Base-by-base conservation (phyloP, 2,329 filamentous ascomycete species). In the Tricladium varicosporioides region DNA sequence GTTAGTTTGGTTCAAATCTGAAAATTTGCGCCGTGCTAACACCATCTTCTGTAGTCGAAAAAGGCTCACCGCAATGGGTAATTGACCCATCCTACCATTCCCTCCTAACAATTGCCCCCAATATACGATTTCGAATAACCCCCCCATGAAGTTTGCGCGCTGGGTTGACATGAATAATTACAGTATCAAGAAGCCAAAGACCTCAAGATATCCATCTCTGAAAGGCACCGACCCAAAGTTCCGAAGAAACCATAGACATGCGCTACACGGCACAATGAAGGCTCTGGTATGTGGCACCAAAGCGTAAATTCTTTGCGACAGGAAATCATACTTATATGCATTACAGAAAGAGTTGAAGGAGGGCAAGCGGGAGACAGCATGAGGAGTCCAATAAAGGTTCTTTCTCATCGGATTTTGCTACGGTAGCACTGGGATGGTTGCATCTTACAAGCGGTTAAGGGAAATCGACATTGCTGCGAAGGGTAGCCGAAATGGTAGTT, bases 181-280 rank as follows among this genome's bases (percentile, higher is more conserved):
- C 76, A 97, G 93, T 82, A 99, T 99, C 87, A 97, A 97, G 89
- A 97, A 97, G 89, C 94, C 94, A 68, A 97, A 96, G 87, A 97
- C 94, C 76, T 87, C 92, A 80, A 87, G 94, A 84, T 99, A 99
- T 84, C 94, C 94, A 68, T 97, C 93, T 71, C 88, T 99, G 74
- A 97, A 97, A 78, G 94, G 94, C 73, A 94, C 91, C 78, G 94
- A 99, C 82, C 92, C 94, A 77, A 99, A 99, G 88, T 99, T 99
- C 86, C 89, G 94, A 80, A 89, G 94, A 82, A 99, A 99, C 86
- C 94, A 99, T 85, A 91, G 92, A 84, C 93, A 99, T 86, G 94
- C 94, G 79, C 92, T 97, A 67, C 94, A 97, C 85, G 94, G 94
- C 78, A 99, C 92, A 77, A 92, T 91, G 85, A 95, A 91, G 84